Conservation (phyloP, 495 filamentous ascomycete genomes). For the Margaritispora aquatica region DNA sequence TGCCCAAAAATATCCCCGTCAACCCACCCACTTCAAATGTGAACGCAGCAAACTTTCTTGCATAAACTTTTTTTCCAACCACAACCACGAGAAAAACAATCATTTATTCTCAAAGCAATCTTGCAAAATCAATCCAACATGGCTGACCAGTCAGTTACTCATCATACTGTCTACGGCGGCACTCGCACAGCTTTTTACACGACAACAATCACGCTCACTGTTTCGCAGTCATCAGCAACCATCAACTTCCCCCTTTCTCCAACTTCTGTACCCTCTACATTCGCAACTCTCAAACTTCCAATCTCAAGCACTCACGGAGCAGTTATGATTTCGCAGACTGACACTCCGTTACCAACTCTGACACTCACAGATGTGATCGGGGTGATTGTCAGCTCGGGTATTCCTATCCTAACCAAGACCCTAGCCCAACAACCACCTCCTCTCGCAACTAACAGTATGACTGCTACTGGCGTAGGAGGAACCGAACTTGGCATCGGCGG, state of each 20-base stretch:
- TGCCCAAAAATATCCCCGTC: too few relatives aligned
- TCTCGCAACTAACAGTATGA: background rate
- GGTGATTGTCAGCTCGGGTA: background rate
- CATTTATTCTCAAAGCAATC: background rate
- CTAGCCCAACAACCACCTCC: background rate
- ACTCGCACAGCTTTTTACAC: slow-evolving; percentile 5
- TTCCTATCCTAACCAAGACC: background rate
- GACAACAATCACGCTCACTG: slow-evolving; percentile 1
- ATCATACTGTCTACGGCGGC: background rate
- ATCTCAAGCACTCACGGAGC: background rate
- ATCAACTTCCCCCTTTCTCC: slow-evolving; percentile 1
- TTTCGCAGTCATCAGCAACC: background rate
- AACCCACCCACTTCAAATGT: too few relatives aligned
- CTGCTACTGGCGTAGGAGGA: background rate
- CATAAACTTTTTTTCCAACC: too few relatives aligned
- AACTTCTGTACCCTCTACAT: background rate
- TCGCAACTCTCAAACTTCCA: background rate
- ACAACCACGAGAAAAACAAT: background rate
- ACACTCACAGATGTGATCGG: slow-evolving; percentile 5
- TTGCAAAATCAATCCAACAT: background rate
- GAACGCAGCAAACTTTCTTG: too few relatives aligned
- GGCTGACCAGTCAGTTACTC: background rate
- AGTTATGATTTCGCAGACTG: background rate
- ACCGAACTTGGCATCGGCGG: background rate
- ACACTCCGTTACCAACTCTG: slow-evolving; percentile 1